phyloP scores from a whole-genome alignment of 352 stramenopile species.

The Thraustotheca clavata region DNA sequence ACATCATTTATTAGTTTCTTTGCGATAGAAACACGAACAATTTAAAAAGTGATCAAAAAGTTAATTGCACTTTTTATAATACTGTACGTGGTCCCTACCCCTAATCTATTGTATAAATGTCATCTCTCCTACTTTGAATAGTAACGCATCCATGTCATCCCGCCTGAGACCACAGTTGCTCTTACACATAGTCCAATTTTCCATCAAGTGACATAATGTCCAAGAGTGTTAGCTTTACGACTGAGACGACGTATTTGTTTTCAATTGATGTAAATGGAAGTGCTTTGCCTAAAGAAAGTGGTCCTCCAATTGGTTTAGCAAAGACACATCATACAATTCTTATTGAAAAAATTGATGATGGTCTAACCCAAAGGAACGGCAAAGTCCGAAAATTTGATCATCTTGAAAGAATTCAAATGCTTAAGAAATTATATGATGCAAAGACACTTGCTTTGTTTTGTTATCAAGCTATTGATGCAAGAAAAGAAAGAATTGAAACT shows the following conservation, averaged over 20 bases:
- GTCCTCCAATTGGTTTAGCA: slow-evolving; percentile 12
- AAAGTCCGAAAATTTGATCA: slow-evolving; percentile 13
- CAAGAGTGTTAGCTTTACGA: slow-evolving; percentile 10
- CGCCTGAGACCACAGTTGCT: no score
- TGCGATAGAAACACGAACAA: no score
- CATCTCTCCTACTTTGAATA: no score
- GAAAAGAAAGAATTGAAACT: background rate
- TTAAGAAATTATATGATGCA: slow-evolving; percentile 5
- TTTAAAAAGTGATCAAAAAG: no score
- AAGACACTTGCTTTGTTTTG: slow-evolving; percentile 16
- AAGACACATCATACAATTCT: background rate
- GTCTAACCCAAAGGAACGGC: background rate
- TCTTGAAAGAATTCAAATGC: slow-evolving; percentile 10
- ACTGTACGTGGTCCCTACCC: no score
- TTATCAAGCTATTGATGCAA: slow-evolving; percentile 14
- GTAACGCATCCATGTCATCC: no score
- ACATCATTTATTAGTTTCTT: no score
- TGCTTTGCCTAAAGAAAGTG: slow-evolving; percentile 12
- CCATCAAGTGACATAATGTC: slow-evolving; percentile 2
- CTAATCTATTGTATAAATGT: no score
- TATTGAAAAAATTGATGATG: background rate
- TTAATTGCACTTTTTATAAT: no score
- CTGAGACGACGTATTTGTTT: slow-evolving; percentile 12
- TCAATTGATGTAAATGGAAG: background rate
- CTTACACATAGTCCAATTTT: no score